Conservation (phyloP, 805 yeast species). For the Yarrowia sp. region DNA sequence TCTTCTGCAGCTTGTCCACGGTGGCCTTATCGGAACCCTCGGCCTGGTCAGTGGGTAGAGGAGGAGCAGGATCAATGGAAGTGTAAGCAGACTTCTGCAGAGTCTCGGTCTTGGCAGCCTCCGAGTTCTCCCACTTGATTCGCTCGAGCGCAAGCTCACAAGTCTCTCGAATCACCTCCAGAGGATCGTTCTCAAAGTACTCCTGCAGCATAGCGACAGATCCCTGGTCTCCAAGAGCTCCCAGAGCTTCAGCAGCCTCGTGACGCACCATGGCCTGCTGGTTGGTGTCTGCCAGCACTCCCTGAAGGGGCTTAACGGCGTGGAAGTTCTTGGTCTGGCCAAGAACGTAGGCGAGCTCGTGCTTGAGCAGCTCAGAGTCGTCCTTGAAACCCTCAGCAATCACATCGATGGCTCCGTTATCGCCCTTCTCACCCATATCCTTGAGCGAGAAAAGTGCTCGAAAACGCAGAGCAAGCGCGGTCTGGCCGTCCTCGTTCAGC, state of each 20-base stretch:
- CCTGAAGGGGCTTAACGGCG: constrained; percentile 77
- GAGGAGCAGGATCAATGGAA: constrained; percentile 98
- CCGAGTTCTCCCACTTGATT: constrained; percentile 89
- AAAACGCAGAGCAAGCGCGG: constrained; percentile 83
- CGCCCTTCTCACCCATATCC: constrained; percentile 79
- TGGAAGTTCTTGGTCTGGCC: constrained; percentile 90
- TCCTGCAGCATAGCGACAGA: constrained; percentile 71
- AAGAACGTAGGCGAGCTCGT: constrained; percentile 95
- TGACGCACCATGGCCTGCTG: constrained; percentile 96
- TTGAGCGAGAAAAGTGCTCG: constrained; percentile 93
- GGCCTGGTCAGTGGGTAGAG: constrained; percentile 63
- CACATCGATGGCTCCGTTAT: constrained; percentile 72
- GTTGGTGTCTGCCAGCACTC: constrained; percentile 65
- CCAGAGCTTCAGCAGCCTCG: constrained; percentile 99
- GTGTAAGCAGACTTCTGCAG: constrained; percentile 79
- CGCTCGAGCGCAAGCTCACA: constrained; percentile 97
- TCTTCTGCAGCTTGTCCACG: constrained; percentile 66
- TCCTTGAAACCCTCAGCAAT: constrained; percentile 85
- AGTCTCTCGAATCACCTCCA: constrained; percentile 90
- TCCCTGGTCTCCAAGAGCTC: constrained; percentile 86
- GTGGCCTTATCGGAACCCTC: constrained; percentile 58
- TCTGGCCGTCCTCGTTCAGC: constrained; percentile 58
- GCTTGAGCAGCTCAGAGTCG: constrained; percentile 88
- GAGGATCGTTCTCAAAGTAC: constrained; percentile 74
- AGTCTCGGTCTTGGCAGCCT: constrained; percentile 66